Evolutionary conservation across 208 protist species (phyloP), one percentile per base, ranked within the genome.

Genomic region (Wallacemonas sp.): DNA sequence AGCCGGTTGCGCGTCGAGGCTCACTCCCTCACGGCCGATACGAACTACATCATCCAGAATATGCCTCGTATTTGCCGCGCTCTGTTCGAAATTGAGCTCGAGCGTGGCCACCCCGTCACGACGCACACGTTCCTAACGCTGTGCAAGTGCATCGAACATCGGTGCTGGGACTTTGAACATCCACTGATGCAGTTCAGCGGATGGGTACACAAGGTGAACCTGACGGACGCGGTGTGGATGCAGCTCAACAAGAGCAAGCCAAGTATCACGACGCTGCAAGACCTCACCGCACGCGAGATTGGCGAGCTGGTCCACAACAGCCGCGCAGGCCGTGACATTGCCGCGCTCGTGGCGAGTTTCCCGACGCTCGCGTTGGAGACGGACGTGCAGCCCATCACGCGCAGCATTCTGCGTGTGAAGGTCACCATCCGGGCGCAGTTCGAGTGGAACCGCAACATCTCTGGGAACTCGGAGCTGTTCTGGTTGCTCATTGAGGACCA

Each of bases 401-500:
- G 92, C 6, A 92, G 83, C 19, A 97, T 99, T 53, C 80, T 99
- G 34, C 84, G 93, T 36, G 89, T 99, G 9, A 85, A 93, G 66
- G 78, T 99, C 12, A 92, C 69, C 24, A 87, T 99, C 17, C 71
- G 59, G 44, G 73, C 97, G 9, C 68, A 80, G 38, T 99, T 99
- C 76, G 45, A 77, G 52, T 99, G 98, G 98, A 92, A 85, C 66
- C 87, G 91, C 27, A 72, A 92, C 9, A 66, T 98, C 63, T 97
- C 98, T 45, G 98, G 98, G 38, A 89, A 79, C 55, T 67, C 64
- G 8, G 89, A 99, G 82, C 76, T 87, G 15, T 99, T 92, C 68
- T 99, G 95, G 94, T 82, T 99, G 27, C 95, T 97, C 48, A 91
- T 99, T n/a, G 96, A 99, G 78, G 98, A 99, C 72, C 78, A 90